Evolutionary conservation across 306 rosid genomes (phyloP).

Genomic region (Vicia sativa): DNA sequence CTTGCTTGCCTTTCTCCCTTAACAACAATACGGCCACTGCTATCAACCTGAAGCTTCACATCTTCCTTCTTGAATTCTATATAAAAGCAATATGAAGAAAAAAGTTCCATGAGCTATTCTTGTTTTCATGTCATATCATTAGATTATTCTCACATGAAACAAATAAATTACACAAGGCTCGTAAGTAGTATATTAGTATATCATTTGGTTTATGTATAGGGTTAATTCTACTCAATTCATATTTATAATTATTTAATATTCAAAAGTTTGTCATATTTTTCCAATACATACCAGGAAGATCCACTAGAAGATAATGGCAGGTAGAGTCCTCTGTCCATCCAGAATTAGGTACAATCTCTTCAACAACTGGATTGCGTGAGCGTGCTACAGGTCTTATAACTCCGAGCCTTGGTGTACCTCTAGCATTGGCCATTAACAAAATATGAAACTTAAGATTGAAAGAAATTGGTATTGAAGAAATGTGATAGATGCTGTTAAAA

Average conservation of each 20-base stretch:
- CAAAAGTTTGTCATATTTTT: slow-evolving; percentile 1
- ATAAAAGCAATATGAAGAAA: slow-evolving; percentile 13
- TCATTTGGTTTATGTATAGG: neutral
- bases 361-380: slow-evolving; percentile 16
- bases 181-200: neutral
- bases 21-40: slow-evolving; percentile 43
- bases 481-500: slow-evolving; percentile 6
- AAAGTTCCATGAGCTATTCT: neutral
- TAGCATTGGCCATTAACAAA: slow-evolving; percentile 51
- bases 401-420: slow-evolving; percentile 39
- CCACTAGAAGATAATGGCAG: slow-evolving; percentile 63
- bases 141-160: neutral
- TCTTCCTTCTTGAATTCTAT: slow-evolving; percentile 65
- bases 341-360: slow-evolving; percentile 55
- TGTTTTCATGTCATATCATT: neutral
- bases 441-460: slow-evolving; percentile 8
- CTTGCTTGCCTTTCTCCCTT: slow-evolving; percentile 56
- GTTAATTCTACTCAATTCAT: slow-evolving; percentile 1
- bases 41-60: slow-evolving; percentile 51
- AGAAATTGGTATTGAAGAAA: slow-evolving; percentile 34
- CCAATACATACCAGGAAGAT: slow-evolving; percentile 76
- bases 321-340: slow-evolving; percentile 64
- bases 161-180: neutral
- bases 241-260: slow-evolving; percentile 21
- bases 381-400: slow-evolving; percentile 24